Percentiles rank a stretch among this genome's conserved stretches.
phyloP scores from a whole-genome alignment of 148 eudicot species.

The Tetragonia tetragonoides region DNA sequence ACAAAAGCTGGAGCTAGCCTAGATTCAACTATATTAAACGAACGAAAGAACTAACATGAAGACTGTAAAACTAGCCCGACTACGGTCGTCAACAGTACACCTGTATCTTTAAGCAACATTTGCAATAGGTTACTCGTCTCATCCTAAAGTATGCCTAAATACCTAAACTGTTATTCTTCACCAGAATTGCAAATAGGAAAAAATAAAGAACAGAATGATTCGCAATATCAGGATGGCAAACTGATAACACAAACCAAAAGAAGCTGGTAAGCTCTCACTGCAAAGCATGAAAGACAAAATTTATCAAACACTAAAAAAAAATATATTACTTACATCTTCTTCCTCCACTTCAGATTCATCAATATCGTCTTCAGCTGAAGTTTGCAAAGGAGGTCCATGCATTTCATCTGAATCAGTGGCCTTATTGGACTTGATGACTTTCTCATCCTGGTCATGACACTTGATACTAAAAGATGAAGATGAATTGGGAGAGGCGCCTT shows the following conservation, averaged over 20 bases:
- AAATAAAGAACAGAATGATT: neutral
- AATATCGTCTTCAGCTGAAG: slow-evolving; percentile 40
- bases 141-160: too few relatives aligned
- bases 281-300: neutral
- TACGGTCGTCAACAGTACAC: too few relatives aligned
- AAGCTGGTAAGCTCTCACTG: neutral
- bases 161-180: too few relatives aligned
- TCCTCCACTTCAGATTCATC: slow-evolving; percentile 75
- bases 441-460: slow-evolving; percentile 27
- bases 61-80: too few relatives aligned
- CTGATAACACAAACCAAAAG: neutral
- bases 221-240: neutral
- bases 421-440: slow-evolving; percentile 31
- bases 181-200: neutral
- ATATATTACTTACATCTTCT: slow-evolving; percentile 62
- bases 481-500: slow-evolving; percentile 4
- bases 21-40: too few relatives aligned
- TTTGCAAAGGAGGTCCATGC: slow-evolving; percentile 29
- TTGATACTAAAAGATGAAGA: slow-evolving; percentile 16
- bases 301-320: neutral
- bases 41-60: too few relatives aligned
- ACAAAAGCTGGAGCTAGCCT: too few relatives aligned
- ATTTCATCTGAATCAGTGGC: slow-evolving; percentile 23
- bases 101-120: too few relatives aligned
- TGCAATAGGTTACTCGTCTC: too few relatives aligned